Evolutionary conservation across 352 stramenopile species (phyloP).

Genomic region (Phytopythium delawarense): DNA sequence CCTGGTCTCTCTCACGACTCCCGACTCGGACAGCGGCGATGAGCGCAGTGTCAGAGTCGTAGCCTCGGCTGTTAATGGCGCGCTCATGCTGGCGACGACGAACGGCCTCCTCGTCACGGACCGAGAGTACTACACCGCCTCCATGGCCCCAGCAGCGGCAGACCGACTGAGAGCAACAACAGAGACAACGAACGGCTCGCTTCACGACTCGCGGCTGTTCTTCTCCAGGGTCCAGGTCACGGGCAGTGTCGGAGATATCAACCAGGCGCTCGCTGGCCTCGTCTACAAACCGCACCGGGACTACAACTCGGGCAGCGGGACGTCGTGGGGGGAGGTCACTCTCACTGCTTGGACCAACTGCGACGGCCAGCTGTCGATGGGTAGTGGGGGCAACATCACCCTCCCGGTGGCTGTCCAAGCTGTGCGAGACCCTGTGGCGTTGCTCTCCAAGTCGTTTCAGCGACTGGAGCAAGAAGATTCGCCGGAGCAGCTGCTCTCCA

Average conservation of each 20-base stretch:
- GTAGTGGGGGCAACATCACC: constrained; percentile 4
- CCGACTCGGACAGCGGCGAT: constrained; percentile 21
- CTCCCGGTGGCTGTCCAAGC: constrained; percentile 23
- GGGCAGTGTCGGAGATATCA: constrained; percentile 37
- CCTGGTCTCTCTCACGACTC: constrained; percentile 22
- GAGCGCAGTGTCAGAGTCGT: constrained; percentile 30
- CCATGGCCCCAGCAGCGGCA: constrained; percentile 11
- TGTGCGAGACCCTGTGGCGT: constrained; percentile 28
- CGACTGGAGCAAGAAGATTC: constrained; percentile 5
- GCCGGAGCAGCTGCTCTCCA: neutral
- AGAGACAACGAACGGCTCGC: constrained; percentile 11
- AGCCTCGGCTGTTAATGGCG: constrained; percentile 35
- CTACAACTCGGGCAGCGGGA: constrained; percentile 40
- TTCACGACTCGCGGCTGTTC: constrained; percentile 34
- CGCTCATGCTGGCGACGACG: constrained; percentile 47
- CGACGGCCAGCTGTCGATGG: neutral
- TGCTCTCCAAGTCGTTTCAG: constrained; percentile 30
- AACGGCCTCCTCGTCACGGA: constrained; percentile 27
- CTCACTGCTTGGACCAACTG: constrained; percentile 13
- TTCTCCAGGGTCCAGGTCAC: constrained; percentile 28
- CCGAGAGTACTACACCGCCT: constrained; percentile 5
- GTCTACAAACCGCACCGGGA: constrained; percentile 46
- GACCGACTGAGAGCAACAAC: neutral
- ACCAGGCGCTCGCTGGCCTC: constrained; percentile 41
- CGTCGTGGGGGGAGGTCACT: constrained; percentile 30